Conservation (phyloP, 345 rosid species). For the Rhizophora mangle region DNA sequence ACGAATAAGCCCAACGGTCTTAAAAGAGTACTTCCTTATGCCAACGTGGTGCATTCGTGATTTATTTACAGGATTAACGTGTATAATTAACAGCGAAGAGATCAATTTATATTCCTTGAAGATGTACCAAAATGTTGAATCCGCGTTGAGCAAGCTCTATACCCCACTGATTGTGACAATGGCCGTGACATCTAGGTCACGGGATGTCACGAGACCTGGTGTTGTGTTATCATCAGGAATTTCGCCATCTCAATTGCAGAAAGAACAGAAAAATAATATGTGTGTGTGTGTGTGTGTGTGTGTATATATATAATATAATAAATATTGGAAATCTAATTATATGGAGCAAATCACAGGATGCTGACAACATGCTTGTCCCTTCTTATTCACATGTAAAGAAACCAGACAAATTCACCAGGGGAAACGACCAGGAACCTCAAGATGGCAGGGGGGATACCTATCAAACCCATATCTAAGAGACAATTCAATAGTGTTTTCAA, state of each 20-base stretch:
- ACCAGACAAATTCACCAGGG: conserved; percentile 3
- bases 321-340: neutral
- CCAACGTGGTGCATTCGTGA: no score
- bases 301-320: no score
- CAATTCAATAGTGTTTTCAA: conserved; percentile 11
- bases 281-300: no score
- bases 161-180: conserved; percentile 19
- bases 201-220: conserved; percentile 40
- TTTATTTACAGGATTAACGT: no score
- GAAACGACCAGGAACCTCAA: neutral
- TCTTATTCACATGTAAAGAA: conserved; percentile 10
- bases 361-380: neutral
- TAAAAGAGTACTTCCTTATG: no score
- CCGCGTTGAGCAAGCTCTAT: neutral
- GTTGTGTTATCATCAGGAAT: conserved; percentile 3
- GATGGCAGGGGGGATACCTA: neutral
- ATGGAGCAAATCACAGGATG: conserved; percentile 10
- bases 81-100: no score
- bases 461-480: neutral
- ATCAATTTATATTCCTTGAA: no score
- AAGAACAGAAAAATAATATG: neutral
- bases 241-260: neutral
- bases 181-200: conserved; percentile 27
- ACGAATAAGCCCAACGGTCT: no score
- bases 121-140: neutral